These are phyloP conservation scores for Geranium rotundifolium DNA, from an alignment of 345 rosid species.

Conservation along the genomic window DNA sequence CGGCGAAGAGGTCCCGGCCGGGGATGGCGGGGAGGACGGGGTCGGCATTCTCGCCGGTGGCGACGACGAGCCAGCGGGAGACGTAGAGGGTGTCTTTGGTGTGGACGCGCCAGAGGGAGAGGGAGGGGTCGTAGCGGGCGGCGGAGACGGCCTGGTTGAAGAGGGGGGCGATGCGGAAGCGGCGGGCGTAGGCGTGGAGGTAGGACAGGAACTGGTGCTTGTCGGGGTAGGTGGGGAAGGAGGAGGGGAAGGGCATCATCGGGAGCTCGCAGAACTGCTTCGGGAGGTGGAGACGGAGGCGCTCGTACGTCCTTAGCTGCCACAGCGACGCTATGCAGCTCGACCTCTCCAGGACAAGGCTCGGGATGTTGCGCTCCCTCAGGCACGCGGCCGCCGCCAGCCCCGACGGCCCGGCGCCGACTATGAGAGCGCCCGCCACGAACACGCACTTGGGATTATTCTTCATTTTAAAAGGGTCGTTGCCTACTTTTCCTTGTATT, in stretches of 20 bases:
- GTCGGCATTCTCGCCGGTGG: slow-evolving; percentile 96
- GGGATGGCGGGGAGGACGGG: slow-evolving; percentile 58
- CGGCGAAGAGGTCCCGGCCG: slow-evolving; percentile 50
- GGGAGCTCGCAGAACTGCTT: slow-evolving; percentile 80
- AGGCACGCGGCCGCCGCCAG: slow-evolving; percentile 72
- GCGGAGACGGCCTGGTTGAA: slow-evolving; percentile 40
- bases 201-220: slow-evolving; percentile 63
- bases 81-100: slow-evolving; percentile 34
- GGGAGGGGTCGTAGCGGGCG: slow-evolving; percentile 37
- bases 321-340: slow-evolving; percentile 72
- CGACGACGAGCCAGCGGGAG: slow-evolving; percentile 72
- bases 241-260: slow-evolving; percentile 41
- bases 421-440: slow-evolving; percentile 46
- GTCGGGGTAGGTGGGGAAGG: slow-evolving; percentile 58
- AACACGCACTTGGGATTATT: slow-evolving; percentile 1
- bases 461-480: slow-evolving; percentile 42
- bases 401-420: slow-evolving; percentile 82
- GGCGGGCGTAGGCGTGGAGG: slow-evolving; percentile 35
- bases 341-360: slow-evolving; percentile 54
- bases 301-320: slow-evolving; percentile 69
- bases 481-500: slow-evolving; percentile 63
- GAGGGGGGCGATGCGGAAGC: slow-evolving; percentile 37
- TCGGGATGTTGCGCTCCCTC: slow-evolving; percentile 28
- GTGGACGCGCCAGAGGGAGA: slow-evolving; percentile 50
- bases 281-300: slow-evolving; percentile 72